A percentile compares a stretch with the other conserved stretches of the same genome.
Evolutionary conservation across 441 rosid genomes (phyloP).

Genomic region (Breynia disticha): DNA sequence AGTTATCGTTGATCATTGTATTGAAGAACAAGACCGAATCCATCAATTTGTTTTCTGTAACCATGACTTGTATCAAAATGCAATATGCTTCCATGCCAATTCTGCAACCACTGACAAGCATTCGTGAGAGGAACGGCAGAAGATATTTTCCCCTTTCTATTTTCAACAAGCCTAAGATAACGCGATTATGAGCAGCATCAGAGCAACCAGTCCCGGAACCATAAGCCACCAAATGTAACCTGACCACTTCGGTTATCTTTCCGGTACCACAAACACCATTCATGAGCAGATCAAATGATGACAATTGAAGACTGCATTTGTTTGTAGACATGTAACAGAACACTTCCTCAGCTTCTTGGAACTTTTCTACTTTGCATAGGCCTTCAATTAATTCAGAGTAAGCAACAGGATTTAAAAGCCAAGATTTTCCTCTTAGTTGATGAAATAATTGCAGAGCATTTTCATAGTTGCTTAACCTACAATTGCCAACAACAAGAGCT

Average conservation of each 20-base stretch:
- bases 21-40: slow-evolving; percentile 29
- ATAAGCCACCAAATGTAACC: slow-evolving; percentile 26
- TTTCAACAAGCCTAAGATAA: slow-evolving; percentile 31
- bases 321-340: slow-evolving; percentile 35
- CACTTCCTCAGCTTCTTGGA: slow-evolving; percentile 29
- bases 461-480: slow-evolving; percentile 24
- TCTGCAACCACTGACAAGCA: slow-evolving; percentile 32
- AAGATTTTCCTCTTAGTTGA: slow-evolving; percentile 15
- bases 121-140: slow-evolving; percentile 25
- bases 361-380: slow-evolving; percentile 28
- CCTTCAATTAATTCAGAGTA: slow-evolving; percentile 36
- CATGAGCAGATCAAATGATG: slow-evolving; percentile 26
- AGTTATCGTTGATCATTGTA: slow-evolving; percentile 27
- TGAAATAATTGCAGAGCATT: slow-evolving; percentile 30
- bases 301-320: slow-evolving; percentile 23
- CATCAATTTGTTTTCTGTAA: slow-evolving; percentile 14
- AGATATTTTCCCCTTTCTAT: slow-evolving; percentile 16
- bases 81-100: slow-evolving; percentile 30
- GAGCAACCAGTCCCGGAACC: slow-evolving; percentile 23
- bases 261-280: slow-evolving; percentile 22
- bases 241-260: slow-evolving; percentile 33
- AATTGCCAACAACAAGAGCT: slow-evolving; percentile 37
- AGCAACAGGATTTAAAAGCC: slow-evolving; percentile 33
- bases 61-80: slow-evolving; percentile 30
- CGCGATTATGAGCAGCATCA: slow-evolving; percentile 19